These are phyloP conservation scores for Trifolium repens DNA, from an alignment of 306 rosid species.

Conservation along the genomic window DNA sequence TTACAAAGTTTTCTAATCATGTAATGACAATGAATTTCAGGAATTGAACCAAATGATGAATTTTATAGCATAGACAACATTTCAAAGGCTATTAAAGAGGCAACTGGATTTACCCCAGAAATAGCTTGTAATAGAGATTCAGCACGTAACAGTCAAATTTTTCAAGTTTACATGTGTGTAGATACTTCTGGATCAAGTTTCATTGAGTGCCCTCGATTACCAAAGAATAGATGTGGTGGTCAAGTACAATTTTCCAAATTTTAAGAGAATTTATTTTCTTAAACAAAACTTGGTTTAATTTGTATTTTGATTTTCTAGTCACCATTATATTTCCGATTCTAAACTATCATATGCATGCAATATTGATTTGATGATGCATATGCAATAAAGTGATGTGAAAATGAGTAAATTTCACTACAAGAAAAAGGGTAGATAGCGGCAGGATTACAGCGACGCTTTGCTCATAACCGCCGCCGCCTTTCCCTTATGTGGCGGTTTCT, in stretches of 20 bases:
- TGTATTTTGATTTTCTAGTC: conserved; percentile 17
- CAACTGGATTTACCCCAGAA: conserved; percentile 52
- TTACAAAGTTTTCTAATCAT: conserved; percentile 5
- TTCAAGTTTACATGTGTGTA: conserved; percentile 69
- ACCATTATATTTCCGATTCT: conserved; percentile 2
- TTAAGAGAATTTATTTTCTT: conserved; percentile 27
- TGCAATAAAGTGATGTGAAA: not conserved
- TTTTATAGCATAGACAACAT: conserved; percentile 55
- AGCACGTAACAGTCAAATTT: conserved; percentile 52
- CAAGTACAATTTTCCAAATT: conserved; percentile 60
- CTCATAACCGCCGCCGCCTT: no score
- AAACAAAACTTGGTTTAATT: not conserved
- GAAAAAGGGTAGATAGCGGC: no score
- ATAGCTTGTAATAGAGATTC: conserved; percentile 67
- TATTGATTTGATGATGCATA: not conserved
- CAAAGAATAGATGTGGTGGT: conserved; percentile 49
- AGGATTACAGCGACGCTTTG: no score
- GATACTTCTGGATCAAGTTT: conserved; percentile 61
- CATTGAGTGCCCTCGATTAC: conserved; percentile 66
- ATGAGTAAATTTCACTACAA: not conserved
- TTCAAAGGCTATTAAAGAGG: conserved; percentile 57
- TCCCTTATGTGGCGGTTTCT: no score
- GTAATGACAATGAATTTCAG: conserved; percentile 44
- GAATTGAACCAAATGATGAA: conserved; percentile 65
- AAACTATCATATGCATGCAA: not conserved